These are phyloP conservation scores for Penicillium soppii DNA, from an alignment of 495 filamentous ascomycete genomes.

Conservation along the genomic window DNA sequence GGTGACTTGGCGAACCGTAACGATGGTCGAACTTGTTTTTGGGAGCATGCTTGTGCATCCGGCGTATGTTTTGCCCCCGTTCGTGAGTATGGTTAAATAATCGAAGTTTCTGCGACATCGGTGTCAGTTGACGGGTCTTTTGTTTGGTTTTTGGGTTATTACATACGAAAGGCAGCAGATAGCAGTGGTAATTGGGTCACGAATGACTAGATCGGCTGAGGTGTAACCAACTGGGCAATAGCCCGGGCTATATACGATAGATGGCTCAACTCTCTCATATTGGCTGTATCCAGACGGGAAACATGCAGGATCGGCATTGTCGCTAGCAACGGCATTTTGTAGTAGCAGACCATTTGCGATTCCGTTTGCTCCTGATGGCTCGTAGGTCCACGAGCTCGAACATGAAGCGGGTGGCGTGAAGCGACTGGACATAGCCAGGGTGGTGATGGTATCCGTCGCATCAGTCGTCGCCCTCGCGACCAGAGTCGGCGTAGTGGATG, in stretches of 20 bases:
- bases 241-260: slow-evolving; percentile 16
- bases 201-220: slow-evolving; percentile 12
- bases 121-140: not conserved
- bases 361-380: slow-evolving; percentile 4
- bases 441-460: not conserved
- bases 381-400: slow-evolving; percentile 17
- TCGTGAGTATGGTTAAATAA: not conserved
- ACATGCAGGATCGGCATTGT: slow-evolving; percentile 5
- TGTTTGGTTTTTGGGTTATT: not conserved
- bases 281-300: slow-evolving; percentile 15
- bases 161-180: slow-evolving; percentile 21
- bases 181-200: slow-evolving; percentile 9
- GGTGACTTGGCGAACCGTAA: slow-evolving; percentile 3
- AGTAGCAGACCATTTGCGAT: slow-evolving; percentile 12
- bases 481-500: not conserved
- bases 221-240: slow-evolving; percentile 21
- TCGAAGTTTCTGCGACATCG: not conserved
- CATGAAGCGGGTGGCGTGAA: slow-evolving; percentile 18
- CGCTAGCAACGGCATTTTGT: slow-evolving; percentile 14
- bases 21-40: not conserved
- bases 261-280: not conserved
- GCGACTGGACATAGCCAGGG: slow-evolving; percentile 10
- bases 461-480: not conserved
- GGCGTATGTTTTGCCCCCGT: not conserved
- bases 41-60: slow-evolving; percentile 9